Evolutionary conservation across 176 grass and related monocot species (phyloP).

Genomic region (Alloteropsis semialata): DNA sequence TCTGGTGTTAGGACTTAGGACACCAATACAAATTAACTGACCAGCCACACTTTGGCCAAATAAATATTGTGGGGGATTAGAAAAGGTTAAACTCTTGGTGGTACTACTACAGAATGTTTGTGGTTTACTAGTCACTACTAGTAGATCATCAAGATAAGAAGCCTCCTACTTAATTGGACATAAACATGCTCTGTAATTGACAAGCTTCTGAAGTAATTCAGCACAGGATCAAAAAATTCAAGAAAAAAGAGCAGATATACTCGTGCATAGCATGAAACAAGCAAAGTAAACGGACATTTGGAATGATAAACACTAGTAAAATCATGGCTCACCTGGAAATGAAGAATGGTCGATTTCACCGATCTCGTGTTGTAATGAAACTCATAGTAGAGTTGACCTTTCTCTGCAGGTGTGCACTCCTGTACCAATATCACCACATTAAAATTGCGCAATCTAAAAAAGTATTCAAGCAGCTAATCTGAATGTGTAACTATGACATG

Average conservation of each 20-base stretch:
- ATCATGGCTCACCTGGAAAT: conserved; percentile 69
- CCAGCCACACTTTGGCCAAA: not conserved
- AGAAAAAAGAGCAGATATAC: not conserved
- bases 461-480: not conserved
- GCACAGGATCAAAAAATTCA: not conserved
- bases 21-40: not conserved
- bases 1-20: not conserved
- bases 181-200: not conserved
- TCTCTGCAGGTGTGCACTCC: conserved; percentile 53
- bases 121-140: not conserved
- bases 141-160: conserved; percentile 1
- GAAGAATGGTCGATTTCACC: conserved; percentile 69
- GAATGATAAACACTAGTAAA: not conserved
- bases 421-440: conserved; percentile 27
- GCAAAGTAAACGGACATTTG: not conserved
- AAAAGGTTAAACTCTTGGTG: not conserved
- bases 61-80: not conserved
- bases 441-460: not conserved
- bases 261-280: not conserved
- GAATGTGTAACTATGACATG: conserved; percentile 21
- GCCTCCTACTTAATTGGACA: not conserved
- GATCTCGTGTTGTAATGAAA: conserved; percentile 74
- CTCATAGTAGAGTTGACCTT: conserved; percentile 67
- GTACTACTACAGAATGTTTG: not conserved
- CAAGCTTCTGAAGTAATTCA: not conserved